Base-by-base conservation (phyloP, 2,329 filamentous ascomycete genomes). In the Xylariaceae sp. region DNA sequence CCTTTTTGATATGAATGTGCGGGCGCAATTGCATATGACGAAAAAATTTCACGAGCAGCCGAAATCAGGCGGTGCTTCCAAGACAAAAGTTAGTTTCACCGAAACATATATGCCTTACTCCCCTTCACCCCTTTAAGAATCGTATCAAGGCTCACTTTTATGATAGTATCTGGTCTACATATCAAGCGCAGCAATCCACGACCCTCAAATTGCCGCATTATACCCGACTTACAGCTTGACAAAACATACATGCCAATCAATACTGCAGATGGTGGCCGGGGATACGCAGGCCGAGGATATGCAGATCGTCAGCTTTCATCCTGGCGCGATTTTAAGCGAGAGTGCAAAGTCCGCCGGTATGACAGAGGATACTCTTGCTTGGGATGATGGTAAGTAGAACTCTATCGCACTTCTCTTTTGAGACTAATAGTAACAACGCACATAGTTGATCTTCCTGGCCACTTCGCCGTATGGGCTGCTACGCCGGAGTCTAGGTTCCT, bases 221-320 rank as follows among this genome's bases (percentile, higher is more conserved):
- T 55, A 56, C 4, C 57, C 60, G 1, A 56, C 50, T 2, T 72
- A 72, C 44, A 56, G 58, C 2, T 39, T 69, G 17, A 67, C 67
- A 20, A 74, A 74, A 55, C 63, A 61, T 16, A 53, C 68, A 0
- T 60, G 61, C 0, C 63, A 67, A 0, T 47, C 66, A 8, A 48
- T 64, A 6, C 48, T 73, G 27, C 68, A 73, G 55, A 48, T 62
- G 25, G 57, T 72, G 7, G 68, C 69, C 4, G 53, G 62, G n/a
- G 67, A 70, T 5, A 56, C 58, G 0, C 40, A 57, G 1, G 44
- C 60, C 0, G 59, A 63, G 8, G 42, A 58, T 3, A 59, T 72
- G 62, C 69, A 72, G 34, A 45, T 72, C 11, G 25, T 72, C 11
- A 67, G 55, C 29, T 69, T 67, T 39, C 65, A 73, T 21, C 71